A percentile compares a stretch with the other conserved stretches of the same genome.
These are phyloP conservation scores for Raphanus sativus DNA, from an alignment of 345 rosid species.

Conservation along the genomic window DNA sequence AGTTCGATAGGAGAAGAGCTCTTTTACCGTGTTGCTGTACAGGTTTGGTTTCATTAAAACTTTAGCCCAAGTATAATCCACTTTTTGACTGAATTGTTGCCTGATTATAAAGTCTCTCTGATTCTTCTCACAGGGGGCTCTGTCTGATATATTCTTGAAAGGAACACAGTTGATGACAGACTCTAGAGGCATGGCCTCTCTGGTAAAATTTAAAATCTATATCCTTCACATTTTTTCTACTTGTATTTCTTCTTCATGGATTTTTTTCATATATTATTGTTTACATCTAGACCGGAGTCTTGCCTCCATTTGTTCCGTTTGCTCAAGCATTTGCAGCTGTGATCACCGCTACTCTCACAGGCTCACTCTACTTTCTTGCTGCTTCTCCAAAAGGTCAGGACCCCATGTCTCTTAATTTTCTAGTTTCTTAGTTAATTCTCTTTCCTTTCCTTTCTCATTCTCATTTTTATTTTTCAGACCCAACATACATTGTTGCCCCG, in stretches of 20 bases:
- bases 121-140: constrained; percentile 61
- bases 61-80: background rate
- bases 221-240: background rate
- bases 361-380: constrained; percentile 83
- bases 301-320: constrained; percentile 95
- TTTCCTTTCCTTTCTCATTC: constrained; percentile 5
- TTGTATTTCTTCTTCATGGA: background rate
- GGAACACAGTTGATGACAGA: constrained; percentile 67
- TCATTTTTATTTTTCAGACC: constrained; percentile 51
- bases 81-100: background rate
- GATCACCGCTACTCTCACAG: constrained; percentile 82
- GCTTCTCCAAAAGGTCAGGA: constrained; percentile 87
- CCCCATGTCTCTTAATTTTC: background rate
- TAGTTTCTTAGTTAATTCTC: background rate
- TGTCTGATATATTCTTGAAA: constrained; percentile 81
- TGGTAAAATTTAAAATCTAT: constrained; percentile 47
- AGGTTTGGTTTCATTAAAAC: constrained; percentile 47
- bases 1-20: constrained; percentile 99
- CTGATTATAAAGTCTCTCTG: background rate
- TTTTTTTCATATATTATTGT: background rate
- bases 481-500: constrained; percentile 85
- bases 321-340: constrained; percentile 98
- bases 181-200: constrained; percentile 76
- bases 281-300: constrained; percentile 62
- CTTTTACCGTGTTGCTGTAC: constrained; percentile 94